Conservation (phyloP, 176 grass and related monocot species). For the Oryza officinalis region DNA sequence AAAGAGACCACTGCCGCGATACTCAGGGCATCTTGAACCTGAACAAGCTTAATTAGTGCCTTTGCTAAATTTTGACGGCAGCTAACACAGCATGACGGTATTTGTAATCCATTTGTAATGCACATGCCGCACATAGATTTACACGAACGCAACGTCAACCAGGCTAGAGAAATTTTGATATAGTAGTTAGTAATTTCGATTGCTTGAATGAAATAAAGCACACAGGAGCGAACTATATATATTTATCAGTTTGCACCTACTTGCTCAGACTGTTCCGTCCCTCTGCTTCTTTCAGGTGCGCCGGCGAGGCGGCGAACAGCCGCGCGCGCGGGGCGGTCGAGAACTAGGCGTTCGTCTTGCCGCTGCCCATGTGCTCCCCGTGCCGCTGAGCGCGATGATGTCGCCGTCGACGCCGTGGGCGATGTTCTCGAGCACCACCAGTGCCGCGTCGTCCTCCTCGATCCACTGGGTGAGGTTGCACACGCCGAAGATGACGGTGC, state of each 20-base stretch:
- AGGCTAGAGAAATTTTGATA: not conserved
- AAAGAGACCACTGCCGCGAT: not conserved
- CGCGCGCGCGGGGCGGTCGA: conserved; percentile 19
- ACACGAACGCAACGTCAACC: not conserved
- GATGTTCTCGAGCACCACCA: not conserved
- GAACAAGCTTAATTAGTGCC: not conserved
- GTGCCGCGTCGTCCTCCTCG: conserved; percentile 34
- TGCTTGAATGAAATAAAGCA: no score
- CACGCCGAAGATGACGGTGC: conserved; percentile 42
- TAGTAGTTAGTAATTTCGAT: no score
- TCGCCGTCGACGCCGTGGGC: conserved; percentile 32
- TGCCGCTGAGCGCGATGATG: conserved; percentile 57
- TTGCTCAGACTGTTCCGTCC: conserved; percentile 30
- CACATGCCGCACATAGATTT: not conserved
- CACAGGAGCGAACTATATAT: no score
- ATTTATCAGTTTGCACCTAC: no score
- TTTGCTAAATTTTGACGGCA: conserved; percentile 10
- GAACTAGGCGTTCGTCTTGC: conserved; percentile 58
- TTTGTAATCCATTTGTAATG: not conserved
- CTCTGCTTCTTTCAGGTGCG: conserved; percentile 39
- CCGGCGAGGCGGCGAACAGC: conserved; percentile 43
- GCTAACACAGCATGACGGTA: not conserved
- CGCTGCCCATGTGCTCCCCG: conserved; percentile 61
- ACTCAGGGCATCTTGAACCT: not conserved
- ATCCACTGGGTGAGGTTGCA: conserved; percentile 11